These are phyloP conservation scores for Hordeum marinum DNA, from an alignment of 176 grass and related monocot species.

Conservation along the genomic window DNA sequence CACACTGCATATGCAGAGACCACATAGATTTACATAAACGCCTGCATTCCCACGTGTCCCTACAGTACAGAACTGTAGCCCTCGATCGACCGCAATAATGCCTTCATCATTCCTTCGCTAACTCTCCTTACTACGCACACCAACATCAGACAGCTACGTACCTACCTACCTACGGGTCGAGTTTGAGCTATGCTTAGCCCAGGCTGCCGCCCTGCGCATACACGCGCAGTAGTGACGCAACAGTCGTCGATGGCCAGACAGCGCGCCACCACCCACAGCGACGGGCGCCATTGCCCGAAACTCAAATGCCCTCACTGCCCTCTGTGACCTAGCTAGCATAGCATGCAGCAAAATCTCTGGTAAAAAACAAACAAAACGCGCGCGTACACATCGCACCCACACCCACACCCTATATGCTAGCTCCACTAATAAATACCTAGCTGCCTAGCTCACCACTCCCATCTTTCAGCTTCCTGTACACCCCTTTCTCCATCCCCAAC, in stretches of 20 bases:
- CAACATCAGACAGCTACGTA: constrained; percentile 18
- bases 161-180: background rate
- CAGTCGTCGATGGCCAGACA: constrained; percentile 22
- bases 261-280: background rate
- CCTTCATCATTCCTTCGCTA: constrained; percentile 45
- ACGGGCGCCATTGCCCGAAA: constrained; percentile 27
- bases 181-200: background rate
- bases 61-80: constrained; percentile 30
- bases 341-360: constrained; percentile 7
- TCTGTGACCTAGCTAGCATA: background rate
- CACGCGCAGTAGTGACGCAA: constrained; percentile 27
- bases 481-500: constrained; percentile 27
- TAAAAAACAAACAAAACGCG: constrained; percentile 28
- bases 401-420: background rate
- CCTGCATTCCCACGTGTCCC: constrained; percentile 31
- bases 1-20: background rate
- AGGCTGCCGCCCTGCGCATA: constrained; percentile 6
- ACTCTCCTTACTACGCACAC: constrained; percentile 30
- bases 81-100: constrained; percentile 48
- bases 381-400: background rate
- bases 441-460: constrained; percentile 20
- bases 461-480: constrained; percentile 48
- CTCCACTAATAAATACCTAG: constrained; percentile 23
- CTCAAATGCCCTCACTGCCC: background rate
- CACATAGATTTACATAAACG: background rate